These are phyloP conservation scores for Blepharisma japonicum DNA, from an alignment of 73 alveolate species.

Conservation along the genomic window DNA sequence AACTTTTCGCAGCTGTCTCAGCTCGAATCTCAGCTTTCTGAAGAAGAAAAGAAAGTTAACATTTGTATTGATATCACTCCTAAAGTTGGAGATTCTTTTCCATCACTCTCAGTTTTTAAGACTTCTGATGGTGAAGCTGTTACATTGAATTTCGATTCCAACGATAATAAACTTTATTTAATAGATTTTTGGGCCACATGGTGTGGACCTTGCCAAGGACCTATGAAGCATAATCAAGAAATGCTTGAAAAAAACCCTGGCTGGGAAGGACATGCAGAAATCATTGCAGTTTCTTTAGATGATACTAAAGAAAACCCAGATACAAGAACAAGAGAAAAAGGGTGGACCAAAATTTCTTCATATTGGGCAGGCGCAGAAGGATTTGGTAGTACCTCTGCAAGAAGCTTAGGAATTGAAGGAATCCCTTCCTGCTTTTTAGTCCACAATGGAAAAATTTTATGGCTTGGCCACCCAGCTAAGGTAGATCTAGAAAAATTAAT, in stretches of 20 bases:
- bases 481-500: conserved; percentile 38
- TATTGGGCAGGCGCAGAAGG: conserved; percentile 40
- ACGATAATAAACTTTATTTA: conserved; percentile 39
- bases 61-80: too few relatives aligned
- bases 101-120: conserved; percentile 30
- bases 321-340: conserved; percentile 42
- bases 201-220: conserved; percentile 65
- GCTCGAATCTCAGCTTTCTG: too few relatives aligned
- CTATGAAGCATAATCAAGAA: conserved; percentile 61
- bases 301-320: conserved; percentile 25
- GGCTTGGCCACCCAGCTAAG: conserved; percentile 50
- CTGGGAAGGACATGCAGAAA: conserved; percentile 57
- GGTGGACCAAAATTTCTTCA: conserved; percentile 42
- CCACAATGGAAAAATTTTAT: conserved; percentile 41
- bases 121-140: conserved; percentile 28
- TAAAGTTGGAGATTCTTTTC: conserved; percentile 22
- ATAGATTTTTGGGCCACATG: conserved; percentile 70
- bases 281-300: conserved; percentile 42
- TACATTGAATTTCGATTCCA: conserved; percentile 4
- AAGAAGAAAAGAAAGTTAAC: too few relatives aligned
- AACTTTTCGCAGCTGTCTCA: too few relatives aligned
- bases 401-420: conserved; percentile 38
- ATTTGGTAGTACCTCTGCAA: conserved; percentile 8
- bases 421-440: conserved; percentile 53
- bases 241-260: conserved; percentile 43